Conservation (phyloP, 176 grass and related monocot genomes). For the Alloteropsis semialata region DNA sequence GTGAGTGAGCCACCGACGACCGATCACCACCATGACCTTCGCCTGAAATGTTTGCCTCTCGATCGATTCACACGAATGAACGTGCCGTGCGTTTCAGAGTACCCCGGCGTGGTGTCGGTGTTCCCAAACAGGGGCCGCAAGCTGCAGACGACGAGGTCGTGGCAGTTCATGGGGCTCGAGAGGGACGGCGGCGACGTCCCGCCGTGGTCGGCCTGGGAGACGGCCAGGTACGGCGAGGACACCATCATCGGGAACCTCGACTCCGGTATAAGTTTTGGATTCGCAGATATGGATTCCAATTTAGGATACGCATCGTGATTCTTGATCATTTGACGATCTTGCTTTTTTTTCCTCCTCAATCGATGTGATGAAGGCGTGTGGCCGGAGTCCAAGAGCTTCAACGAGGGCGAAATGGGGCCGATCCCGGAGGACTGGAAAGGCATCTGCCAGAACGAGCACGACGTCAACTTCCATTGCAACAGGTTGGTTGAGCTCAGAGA, state of each 20-base stretch:
- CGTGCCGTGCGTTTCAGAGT: slow-evolving; percentile 13
- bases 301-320: neutral
- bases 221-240: slow-evolving; percentile 59
- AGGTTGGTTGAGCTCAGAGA: slow-evolving; percentile 17
- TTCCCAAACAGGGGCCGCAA: slow-evolving; percentile 51
- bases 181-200: slow-evolving; percentile 28
- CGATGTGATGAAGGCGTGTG: slow-evolving; percentile 57
- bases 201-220: slow-evolving; percentile 54
- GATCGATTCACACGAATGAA: too few relatives aligned
- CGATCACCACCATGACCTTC: too few relatives aligned
- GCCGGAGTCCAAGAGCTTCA: slow-evolving; percentile 83
- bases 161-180: slow-evolving; percentile 81
- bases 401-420: slow-evolving; percentile 48
- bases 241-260: slow-evolving; percentile 80
- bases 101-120: slow-evolving; percentile 70
- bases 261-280: too few relatives aligned
- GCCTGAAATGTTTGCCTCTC: too few relatives aligned
- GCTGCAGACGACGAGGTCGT: slow-evolving; percentile 88
- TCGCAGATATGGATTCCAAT: too few relatives aligned
- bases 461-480: slow-evolving; percentile 63
- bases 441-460: slow-evolving; percentile 58
- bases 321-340: neutral
- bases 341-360: neutral
- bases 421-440: slow-evolving; percentile 71
- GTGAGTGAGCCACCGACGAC: slow-evolving; percentile 12